These are phyloP conservation scores for Diplogelasinospora grovesii DNA, from an alignment of 495 filamentous ascomycete species.

Conservation along the genomic window DNA sequence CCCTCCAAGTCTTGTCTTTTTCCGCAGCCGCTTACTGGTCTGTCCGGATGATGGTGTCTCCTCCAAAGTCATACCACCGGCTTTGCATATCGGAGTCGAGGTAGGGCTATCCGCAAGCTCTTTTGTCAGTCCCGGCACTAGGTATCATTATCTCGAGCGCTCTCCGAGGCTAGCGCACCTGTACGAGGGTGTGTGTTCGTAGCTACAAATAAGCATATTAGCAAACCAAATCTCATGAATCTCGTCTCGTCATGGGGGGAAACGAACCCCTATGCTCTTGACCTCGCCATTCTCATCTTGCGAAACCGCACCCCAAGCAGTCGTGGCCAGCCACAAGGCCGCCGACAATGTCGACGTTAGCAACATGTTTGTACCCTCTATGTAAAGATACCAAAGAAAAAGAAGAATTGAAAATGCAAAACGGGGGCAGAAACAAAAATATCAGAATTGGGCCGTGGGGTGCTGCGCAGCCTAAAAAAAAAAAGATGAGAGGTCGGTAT, in stretches of 20 bases:
- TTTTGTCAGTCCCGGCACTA: constrained; percentile 2
- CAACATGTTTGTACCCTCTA: constrained; percentile 31
- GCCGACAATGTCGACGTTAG: constrained; percentile 40
- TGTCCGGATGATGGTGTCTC: constrained; percentile 85
- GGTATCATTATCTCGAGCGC: background rate
- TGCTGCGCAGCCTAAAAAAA: background rate
- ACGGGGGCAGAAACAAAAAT: background rate
- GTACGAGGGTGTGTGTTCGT: constrained; percentile 65
- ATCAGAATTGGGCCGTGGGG: background rate
- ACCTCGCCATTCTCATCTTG: constrained; percentile 41
- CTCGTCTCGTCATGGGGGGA: background rate
- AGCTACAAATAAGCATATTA: constrained; percentile 41
- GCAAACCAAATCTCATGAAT: background rate
- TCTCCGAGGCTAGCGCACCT: constrained; percentile 33
- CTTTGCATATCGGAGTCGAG: constrained; percentile 97
- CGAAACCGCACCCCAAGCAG: constrained; percentile 36
- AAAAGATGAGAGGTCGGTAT: too few relatives aligned
- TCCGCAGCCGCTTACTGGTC: constrained; percentile 67
- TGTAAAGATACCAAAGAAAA: constrained; percentile 2
- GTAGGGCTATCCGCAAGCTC: constrained; percentile 61
- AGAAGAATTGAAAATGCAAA: constrained; percentile 5
- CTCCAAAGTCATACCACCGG: constrained; percentile 99
- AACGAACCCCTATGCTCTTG: constrained; percentile 50
- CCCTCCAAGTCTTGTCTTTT: too few relatives aligned
- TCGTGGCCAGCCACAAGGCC: constrained; percentile 50